Evolutionary conservation across 2,329 filamentous ascomycete species (phyloP), one percentile per base, ranked within the genome.

Genomic region (Colletotrichum trifolii): DNA sequence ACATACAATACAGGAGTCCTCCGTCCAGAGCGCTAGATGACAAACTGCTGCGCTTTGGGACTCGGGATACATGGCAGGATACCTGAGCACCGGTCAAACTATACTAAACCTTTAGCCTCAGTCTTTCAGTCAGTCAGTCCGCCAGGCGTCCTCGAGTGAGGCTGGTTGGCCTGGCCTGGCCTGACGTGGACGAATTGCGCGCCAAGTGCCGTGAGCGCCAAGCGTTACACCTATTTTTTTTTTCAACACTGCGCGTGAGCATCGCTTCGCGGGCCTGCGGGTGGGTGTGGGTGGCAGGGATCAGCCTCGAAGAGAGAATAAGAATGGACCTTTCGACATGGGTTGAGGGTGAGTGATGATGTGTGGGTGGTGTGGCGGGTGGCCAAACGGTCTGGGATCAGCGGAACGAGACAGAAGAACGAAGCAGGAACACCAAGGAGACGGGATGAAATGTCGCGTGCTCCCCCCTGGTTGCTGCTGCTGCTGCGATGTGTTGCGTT

Each of bases 171-270:
- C 8, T 11, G 9, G 48, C n/a, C 50, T 54, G 36, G 58, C 62
- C 58, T 56, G 62, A 65, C 58, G 52, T 62, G 58, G 62, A 65
- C 62, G 58, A 56, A 56, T 65, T 50, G 58, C 58, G 40, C 58
- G 52, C 58, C 62, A 62, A 65, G 52, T 56, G 52, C 62, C 58
- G 62, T 52, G 58, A 53, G 33, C 36, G 47, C 57, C 62, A 64
- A 64, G 57, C 34, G 50, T 55, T 55, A 64, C 57, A 61, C 56
- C 39, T 52, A 34, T 25, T 36, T 39, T 40, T 13, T 48, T 48
- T 34, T 33, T 48, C 34, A 34, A 11, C 11, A 3, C 17, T 13
- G 46, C 35, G 46, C 25, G 11, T 48, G 15, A 8, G 15, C 43
- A 17, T 46, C 11, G 52, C 33, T n/a, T 13, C 38, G 13, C 4